Evolutionary conservation across 257 asterid genomes (phyloP).

Genomic region (Plectranthus barbatus): DNA sequence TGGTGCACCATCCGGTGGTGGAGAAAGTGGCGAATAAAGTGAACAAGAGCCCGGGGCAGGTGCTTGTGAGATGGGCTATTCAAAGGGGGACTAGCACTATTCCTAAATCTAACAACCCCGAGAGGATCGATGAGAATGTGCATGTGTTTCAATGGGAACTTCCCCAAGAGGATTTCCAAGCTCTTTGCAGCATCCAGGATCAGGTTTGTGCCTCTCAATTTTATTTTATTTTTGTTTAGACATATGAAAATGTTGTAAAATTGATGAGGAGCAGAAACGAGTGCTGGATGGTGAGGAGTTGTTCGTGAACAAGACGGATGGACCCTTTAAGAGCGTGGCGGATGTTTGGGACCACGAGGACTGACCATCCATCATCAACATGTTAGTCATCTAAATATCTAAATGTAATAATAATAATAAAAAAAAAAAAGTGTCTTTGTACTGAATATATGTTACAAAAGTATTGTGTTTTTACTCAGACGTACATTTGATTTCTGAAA

Average conservation of each 20-base stretch:
- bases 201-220: constrained; percentile 36
- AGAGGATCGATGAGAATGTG: constrained; percentile 49
- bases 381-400: no score
- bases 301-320: constrained; percentile 48
- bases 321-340: constrained; percentile 37
- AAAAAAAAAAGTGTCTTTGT: no score
- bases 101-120: constrained; percentile 46
- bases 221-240: neutral
- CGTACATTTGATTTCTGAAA: no score
- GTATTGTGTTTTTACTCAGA: no score
- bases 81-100: constrained; percentile 67
- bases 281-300: constrained; percentile 40
- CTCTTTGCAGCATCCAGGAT: constrained; percentile 32
- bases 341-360: constrained; percentile 55
- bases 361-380: no score
- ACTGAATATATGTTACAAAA: no score
- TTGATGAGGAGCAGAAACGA: constrained; percentile 40
- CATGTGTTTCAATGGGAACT: constrained; percentile 52
- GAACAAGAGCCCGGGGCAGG: constrained; percentile 66
- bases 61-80: constrained; percentile 66
- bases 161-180: constrained; percentile 48
- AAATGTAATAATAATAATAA: no score
- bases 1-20: constrained; percentile 47
- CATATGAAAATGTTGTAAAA: neutral
- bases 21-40: constrained; percentile 40